phyloP scores from a whole-genome alignment of 805 yeast species.

The Ogataea degrootiae region DNA sequence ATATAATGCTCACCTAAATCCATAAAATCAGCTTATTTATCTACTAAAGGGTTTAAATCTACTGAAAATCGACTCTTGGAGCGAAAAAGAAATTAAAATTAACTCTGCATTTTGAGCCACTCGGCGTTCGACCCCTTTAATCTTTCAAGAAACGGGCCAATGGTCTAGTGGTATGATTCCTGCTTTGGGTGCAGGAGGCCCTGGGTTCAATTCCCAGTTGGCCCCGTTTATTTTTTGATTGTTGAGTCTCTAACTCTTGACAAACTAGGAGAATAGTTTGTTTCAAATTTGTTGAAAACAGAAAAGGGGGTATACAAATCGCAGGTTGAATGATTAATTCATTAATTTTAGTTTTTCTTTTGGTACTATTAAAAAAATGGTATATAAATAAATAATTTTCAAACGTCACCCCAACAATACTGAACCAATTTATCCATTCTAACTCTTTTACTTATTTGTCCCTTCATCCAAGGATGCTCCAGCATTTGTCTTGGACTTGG shows the following conservation, averaged over 20 bases:
- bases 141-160: constrained; percentile 17
- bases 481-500: constrained; percentile 95
- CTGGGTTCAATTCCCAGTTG: constrained; percentile 50
- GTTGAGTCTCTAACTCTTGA: no score
- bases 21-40: not conserved
- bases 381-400: not conserved
- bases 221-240: constrained; percentile 22
- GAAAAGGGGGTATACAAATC: no score
- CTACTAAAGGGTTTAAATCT: not conserved
- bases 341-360: no score
- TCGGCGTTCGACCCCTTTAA: no score
- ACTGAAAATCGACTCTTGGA: no score
- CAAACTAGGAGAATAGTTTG: no score
- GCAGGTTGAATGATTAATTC: no score
- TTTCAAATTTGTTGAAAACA: no score
- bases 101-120: no score
- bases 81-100: no score
- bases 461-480: constrained; percentile 86
- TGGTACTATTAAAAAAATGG: no score
- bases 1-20: not conserved
- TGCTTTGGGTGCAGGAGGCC: constrained; percentile 56
- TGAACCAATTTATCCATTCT: constrained; percentile 82
- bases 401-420: constrained; percentile 54
- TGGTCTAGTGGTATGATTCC: constrained; percentile 57
- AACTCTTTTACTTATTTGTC: constrained; percentile 67